Base-by-base conservation (phyloP, 768 basidiomycete species). In the Cystobasidium ongulense region DNA sequence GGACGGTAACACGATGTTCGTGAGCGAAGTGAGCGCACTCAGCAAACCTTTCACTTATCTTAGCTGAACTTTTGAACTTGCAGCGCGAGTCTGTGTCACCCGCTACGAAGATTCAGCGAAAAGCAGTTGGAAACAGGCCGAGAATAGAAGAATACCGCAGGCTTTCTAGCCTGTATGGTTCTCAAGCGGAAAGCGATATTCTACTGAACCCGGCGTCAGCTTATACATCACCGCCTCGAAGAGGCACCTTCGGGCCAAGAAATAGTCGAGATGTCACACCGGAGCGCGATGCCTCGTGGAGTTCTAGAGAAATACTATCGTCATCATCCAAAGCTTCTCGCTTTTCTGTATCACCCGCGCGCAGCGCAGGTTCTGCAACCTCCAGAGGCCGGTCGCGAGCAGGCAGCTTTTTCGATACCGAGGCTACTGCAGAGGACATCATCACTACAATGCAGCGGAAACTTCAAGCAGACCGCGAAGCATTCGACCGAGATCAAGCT, bases 141-240 rank as follows among this genome's bases (percentile, higher is more conserved):
- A 46, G 31, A 17, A 68, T 68, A 10, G 66, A 68, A 31, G 17
- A 50, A 23, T 41, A 68, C 36, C 66, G 66, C 7, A 23, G 66
- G 11, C 66, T 68, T 8, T 68, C 66, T 10, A 50, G 43, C 17
- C 31, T 68, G 10, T 68, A 50, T 41, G n/a, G 63, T 35, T 35
- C 33, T 11, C 25, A 59, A 59, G 57, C 29, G 1, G 57, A 15
- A 5, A 59, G 33, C 21, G 57, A 59, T 27, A 4, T 5, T 31
- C 15, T 35, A 2, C 13, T 5, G 5, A 27, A 59, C 21, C 57
- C 25, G 5, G 29, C 1, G 5, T 8, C 57, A 59, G 29, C 2
- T 15, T 29, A 59, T 15, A 15, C 57, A 29, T 35, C 57, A 15
- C 57, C 33, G 11, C 57, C 57, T 10, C 25, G 57, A 13, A 35